A percentile compares a stretch with the other conserved stretches of the same genome.
Evolutionary conservation across 805 yeast genomes (phyloP).

Genomic region (Wickerhamomyces xylosicus): DNA sequence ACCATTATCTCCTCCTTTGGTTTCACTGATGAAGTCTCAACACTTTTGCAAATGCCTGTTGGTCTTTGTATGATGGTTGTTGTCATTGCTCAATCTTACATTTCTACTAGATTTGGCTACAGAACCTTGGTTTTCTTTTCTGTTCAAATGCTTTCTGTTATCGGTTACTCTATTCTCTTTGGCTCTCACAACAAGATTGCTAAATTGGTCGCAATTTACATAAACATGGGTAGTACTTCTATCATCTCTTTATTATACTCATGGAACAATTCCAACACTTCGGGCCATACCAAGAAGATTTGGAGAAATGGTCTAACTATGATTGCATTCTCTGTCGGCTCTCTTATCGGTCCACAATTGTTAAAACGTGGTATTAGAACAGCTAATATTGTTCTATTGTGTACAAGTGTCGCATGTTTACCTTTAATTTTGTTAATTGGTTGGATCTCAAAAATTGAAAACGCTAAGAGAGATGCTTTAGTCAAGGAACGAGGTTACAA

Average conservation of each 20-base stretch:
- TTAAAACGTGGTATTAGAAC: constrained; percentile 39
- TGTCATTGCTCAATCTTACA: constrained; percentile 28
- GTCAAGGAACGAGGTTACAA: constrained; percentile 13
- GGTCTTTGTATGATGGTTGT: constrained; percentile 38
- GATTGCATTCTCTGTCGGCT: constrained; percentile 49
- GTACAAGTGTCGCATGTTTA: constrained; percentile 35
- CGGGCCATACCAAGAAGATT: constrained; percentile 50
- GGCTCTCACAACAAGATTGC: constrained; percentile 30
- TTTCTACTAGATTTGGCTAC: constrained; percentile 25
- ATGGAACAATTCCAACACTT: constrained; percentile 53
- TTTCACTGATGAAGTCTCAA: constrained; percentile 29
- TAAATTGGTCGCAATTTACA: constrained; percentile 37
- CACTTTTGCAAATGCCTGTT: constrained; percentile 45
- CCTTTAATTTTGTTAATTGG: constrained; percentile 35
- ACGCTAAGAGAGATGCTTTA: constrained; percentile 32
- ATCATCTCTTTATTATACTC: constrained; percentile 47
- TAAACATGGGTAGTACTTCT: constrained; percentile 45
- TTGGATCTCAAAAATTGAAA: constrained; percentile 35
- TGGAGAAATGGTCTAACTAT: constrained; percentile 43
- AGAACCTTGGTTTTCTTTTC: constrained; percentile 26
- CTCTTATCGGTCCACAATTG: constrained; percentile 56
- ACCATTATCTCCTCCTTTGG: constrained; percentile 36
- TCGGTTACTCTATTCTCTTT: constrained; percentile 37
- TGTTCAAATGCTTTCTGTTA: constrained; percentile 37
- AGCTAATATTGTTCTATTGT: constrained; percentile 48